Percentiles rank a stretch among this genome's conserved stretches.
Evolutionary conservation across 2,329 filamentous ascomycete genomes (phyloP).

Genomic region (Lasiodiplodia gonubiensis): DNA sequence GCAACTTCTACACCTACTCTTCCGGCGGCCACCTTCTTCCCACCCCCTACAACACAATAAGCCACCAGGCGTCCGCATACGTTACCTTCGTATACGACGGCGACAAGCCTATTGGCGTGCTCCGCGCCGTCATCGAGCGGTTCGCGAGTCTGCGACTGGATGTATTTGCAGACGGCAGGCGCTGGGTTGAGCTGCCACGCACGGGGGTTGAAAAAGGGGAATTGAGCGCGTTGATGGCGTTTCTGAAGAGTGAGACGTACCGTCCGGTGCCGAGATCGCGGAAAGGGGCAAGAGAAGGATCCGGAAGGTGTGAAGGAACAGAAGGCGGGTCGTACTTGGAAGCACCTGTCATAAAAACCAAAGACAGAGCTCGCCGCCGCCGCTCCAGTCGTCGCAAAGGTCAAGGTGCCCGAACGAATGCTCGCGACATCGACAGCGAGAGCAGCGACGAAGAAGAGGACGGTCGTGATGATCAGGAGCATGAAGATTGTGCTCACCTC

Average conservation of each 20-base stretch:
- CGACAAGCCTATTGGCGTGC: slow-evolving; percentile 33
- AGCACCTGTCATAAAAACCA: not conserved
- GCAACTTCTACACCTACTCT: slow-evolving; percentile 39
- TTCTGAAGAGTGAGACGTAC: slow-evolving; percentile 2
- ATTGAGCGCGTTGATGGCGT: not conserved
- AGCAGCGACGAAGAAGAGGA: not conserved
- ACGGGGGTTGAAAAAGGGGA: not conserved
- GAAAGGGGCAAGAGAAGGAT: too few species aligned
- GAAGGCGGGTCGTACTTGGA: not conserved
- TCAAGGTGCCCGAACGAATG: not conserved
- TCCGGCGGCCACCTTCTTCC: not conserved
- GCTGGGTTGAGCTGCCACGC: slow-evolving; percentile 3
- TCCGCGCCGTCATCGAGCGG: slow-evolving; percentile 41
- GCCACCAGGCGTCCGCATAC: slow-evolving; percentile 28
- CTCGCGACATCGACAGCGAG: not conserved
- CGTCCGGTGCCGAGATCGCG: slow-evolving; percentile 27
- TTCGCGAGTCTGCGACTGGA: slow-evolving; percentile 30
- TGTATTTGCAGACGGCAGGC: not conserved
- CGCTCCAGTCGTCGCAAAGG: not conserved
- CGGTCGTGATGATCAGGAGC: not conserved
- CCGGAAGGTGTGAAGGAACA: not conserved
- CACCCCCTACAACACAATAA: not conserved
- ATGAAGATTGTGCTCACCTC: slow-evolving; percentile 16
- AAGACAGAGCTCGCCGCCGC: not conserved
- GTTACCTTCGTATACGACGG: slow-evolving; percentile 46